Percentiles rank a stretch among this genome's conserved stretches.
Evolutionary conservation across 2,329 filamentous ascomycete species (phyloP).

Genomic region (Neocucurbitaria cava): DNA sequence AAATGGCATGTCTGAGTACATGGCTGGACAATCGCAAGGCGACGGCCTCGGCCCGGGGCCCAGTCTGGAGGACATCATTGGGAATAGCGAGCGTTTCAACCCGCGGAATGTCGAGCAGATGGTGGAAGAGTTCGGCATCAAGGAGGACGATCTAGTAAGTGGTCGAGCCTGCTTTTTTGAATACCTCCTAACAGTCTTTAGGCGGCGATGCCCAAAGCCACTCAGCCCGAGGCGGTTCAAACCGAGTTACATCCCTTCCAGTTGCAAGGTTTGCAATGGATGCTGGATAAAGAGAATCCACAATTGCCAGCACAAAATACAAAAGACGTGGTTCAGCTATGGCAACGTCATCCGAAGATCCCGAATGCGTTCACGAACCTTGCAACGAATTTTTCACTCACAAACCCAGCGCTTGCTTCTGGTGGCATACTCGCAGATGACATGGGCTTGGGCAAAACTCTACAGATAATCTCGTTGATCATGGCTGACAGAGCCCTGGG

Average conservation of each 20-base stretch:
- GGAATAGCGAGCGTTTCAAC: slow-evolving; percentile 71
- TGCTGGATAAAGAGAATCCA: slow-evolving; percentile 77
- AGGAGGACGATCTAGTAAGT: slow-evolving; percentile 68
- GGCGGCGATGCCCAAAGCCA: slow-evolving; percentile 73
- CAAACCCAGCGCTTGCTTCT: slow-evolving; percentile 70
- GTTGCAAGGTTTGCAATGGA: slow-evolving; percentile 78
- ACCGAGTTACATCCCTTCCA: slow-evolving; percentile 82
- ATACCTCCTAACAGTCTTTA: slow-evolving; percentile 18
- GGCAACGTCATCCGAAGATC: slow-evolving; percentile 63
- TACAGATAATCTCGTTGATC: slow-evolving; percentile 84
- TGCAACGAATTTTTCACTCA: slow-evolving; percentile 71
- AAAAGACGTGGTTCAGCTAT: slow-evolving; percentile 74
- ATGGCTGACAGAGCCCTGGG: slow-evolving; percentile 59
- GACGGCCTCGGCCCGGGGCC: slow-evolving; percentile 49
- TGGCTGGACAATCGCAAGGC: slow-evolving; percentile 32
- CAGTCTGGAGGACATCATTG: slow-evolving; percentile 69
- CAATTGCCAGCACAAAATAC: slow-evolving; percentile 66
- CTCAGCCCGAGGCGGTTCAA: slow-evolving; percentile 69
- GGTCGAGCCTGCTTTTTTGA: background rate
- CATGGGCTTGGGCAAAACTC: slow-evolving; percentile 90
- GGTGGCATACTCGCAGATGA: slow-evolving; percentile 90
- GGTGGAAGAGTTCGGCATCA: slow-evolving; percentile 73
- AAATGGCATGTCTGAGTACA: slow-evolving; percentile 33
- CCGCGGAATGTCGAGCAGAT: slow-evolving; percentile 69
- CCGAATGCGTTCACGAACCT: slow-evolving; percentile 67